Evolutionary conservation across 2,329 filamentous ascomycete genomes (phyloP).

Genomic region (Hysterium pulicare): DNA sequence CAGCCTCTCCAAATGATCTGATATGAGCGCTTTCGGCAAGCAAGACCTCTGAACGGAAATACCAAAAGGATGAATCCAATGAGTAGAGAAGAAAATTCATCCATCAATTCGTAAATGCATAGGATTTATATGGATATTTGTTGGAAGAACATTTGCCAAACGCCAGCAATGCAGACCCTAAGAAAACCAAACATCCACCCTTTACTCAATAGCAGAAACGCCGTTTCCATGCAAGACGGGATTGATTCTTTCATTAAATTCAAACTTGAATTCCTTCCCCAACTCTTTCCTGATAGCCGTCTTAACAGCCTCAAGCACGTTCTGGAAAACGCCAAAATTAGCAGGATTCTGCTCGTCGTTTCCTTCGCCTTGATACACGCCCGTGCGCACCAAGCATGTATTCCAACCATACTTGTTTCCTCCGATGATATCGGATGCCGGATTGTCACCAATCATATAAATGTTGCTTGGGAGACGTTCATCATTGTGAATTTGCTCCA

Average conservation of each 20-base stretch:
- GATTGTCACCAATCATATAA: slow-evolving; percentile 77
- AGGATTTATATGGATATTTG: slow-evolving; percentile 2
- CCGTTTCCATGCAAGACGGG: slow-evolving; percentile 57
- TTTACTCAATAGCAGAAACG: slow-evolving; percentile 55
- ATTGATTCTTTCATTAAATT: slow-evolving; percentile 70
- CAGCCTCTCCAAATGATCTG: no score
- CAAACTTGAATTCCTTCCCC: slow-evolving; percentile 70
- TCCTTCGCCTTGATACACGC: slow-evolving; percentile 72
- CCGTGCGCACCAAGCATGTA: slow-evolving; percentile 72
- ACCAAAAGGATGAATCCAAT: not conserved
- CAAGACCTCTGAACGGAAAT: not conserved
- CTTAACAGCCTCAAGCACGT: slow-evolving; percentile 69
- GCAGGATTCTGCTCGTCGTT: slow-evolving; percentile 76
- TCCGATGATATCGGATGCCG: slow-evolving; percentile 69
- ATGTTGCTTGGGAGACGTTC: slow-evolving; percentile 65
- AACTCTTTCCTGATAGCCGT: slow-evolving; percentile 66
- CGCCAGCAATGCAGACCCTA: not conserved
- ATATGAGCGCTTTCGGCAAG: no score
- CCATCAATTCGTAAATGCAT: not conserved
- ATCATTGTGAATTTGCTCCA: slow-evolving; percentile 72
- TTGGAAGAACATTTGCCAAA: not conserved
- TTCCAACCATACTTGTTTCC: slow-evolving; percentile 83
- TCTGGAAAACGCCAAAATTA: slow-evolving; percentile 71
- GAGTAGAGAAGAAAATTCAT: not conserved
- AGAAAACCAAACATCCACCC: slow-evolving; percentile 1